Evolutionary conservation across 345 rosid species (phyloP).

Genomic region (Citrus maxima): DNA sequence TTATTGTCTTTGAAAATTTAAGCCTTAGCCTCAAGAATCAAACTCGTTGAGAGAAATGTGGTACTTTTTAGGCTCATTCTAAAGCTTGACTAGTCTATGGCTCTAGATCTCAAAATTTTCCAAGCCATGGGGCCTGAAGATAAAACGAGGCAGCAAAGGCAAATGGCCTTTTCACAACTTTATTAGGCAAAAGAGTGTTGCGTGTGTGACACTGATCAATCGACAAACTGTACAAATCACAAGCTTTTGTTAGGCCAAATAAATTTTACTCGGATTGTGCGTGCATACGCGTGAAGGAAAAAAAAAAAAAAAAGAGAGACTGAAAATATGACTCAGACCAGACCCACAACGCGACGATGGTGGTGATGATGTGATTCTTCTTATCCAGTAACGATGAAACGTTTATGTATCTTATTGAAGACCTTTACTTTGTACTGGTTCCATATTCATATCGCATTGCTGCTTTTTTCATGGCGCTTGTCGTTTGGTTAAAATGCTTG

Average conservation of each 20-base stretch:
- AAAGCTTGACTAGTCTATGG: background rate
- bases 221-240: slow-evolving; percentile 20
- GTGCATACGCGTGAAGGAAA: background rate
- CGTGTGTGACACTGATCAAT: background rate
- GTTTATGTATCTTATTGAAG: slow-evolving; percentile 28
- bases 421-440: slow-evolving; percentile 18
- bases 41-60: background rate
- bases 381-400: slow-evolving; percentile 31
- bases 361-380: slow-evolving; percentile 22
- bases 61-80: background rate
- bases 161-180: slow-evolving; percentile 6
- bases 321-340: slow-evolving; percentile 2
- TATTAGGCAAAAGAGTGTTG: background rate
- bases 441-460: too few relatives aligned
- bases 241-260: background rate
- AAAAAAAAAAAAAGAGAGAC: background rate
- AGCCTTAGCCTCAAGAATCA: background rate
- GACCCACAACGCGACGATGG: slow-evolving; percentile 13
- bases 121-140: slow-evolving; percentile 17
- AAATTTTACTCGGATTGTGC: background rate
- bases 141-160: slow-evolving; percentile 13
- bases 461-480: slow-evolving; percentile 18
- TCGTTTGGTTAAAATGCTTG: background rate
- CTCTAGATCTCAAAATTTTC: background rate
- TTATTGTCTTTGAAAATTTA: background rate